These are phyloP conservation scores for Grigorovia jiainica DNA, from an alignment of 805 yeast species.

Conservation along the genomic window DNA sequence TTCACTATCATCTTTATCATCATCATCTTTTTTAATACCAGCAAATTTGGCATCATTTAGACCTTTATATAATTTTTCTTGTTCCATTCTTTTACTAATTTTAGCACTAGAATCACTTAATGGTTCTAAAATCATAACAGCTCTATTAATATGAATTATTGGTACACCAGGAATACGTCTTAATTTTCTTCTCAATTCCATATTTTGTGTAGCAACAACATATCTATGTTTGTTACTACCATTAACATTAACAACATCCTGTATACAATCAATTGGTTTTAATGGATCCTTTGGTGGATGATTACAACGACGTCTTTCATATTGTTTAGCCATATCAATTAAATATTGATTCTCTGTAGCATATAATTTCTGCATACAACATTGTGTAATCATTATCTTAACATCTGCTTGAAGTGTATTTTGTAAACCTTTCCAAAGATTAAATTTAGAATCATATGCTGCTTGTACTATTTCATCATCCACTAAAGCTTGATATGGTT, in stretches of 20 bases:
- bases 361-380: slow-evolving; percentile 84
- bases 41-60: slow-evolving; percentile 54
- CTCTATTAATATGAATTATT: slow-evolving; percentile 71
- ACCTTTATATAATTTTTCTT: slow-evolving; percentile 63
- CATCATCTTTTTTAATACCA: slow-evolving; percentile 32
- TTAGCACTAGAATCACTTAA: slow-evolving; percentile 59
- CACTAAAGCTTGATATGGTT: slow-evolving; percentile 83
- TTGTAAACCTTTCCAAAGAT: slow-evolving; percentile 69
- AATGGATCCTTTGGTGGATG: slow-evolving; percentile 59
- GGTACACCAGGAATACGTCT: slow-evolving; percentile 87
- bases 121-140: slow-evolving; percentile 96
- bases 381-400: slow-evolving; percentile 90
- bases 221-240: slow-evolving; percentile 87
- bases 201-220: slow-evolving; percentile 77
- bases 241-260: slow-evolving; percentile 55
- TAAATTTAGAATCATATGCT: slow-evolving; percentile 59
- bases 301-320: slow-evolving; percentile 89
- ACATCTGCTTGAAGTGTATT: slow-evolving; percentile 77
- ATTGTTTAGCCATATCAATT: slow-evolving; percentile 67
- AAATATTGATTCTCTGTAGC: slow-evolving; percentile 62
- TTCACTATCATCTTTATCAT: slow-evolving; percentile 10
- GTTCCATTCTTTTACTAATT: slow-evolving; percentile 45
- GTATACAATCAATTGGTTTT: slow-evolving; percentile 67
- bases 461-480: slow-evolving; percentile 71
- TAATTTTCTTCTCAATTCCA: slow-evolving; percentile 54